These are phyloP conservation scores for Diaporthe sp. DNA, from an alignment of 2,329 filamentous ascomycete genomes.

Conservation along the genomic window DNA sequence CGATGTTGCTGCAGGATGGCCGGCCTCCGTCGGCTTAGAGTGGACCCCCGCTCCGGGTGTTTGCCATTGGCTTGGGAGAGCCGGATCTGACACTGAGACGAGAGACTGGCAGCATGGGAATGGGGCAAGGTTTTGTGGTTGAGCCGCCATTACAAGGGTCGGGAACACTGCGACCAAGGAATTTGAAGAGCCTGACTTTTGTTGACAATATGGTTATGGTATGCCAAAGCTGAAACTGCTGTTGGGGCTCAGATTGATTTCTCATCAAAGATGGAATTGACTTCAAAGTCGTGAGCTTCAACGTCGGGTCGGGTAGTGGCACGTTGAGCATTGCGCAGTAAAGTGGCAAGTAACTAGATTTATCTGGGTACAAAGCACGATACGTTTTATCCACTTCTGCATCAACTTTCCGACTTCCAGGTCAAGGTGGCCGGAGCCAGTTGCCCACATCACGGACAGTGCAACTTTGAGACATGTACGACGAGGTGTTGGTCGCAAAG, in stretches of 20 bases:
- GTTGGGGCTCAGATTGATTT: background rate
- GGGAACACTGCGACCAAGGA: background rate
- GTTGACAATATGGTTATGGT: background rate
- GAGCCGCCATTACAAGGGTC: background rate
- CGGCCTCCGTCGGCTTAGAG: too few species aligned
- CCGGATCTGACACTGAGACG: background rate
- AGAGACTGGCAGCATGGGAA: background rate
- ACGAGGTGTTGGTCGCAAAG: background rate
- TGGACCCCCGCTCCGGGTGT: background rate
- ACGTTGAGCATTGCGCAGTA: background rate
- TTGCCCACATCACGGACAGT: background rate
- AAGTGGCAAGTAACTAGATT: background rate
- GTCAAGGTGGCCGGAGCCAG: background rate
- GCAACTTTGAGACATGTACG: background rate
- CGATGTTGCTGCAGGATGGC: background rate
- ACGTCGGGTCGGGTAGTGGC: background rate
- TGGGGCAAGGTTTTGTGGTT: background rate
- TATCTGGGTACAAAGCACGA: background rate
- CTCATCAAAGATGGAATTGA: background rate
- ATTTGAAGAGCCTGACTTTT: background rate
- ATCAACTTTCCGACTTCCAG: background rate
- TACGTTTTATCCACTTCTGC: background rate
- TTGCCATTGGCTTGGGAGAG: background rate
- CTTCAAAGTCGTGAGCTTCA: background rate
- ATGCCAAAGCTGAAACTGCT: background rate